Base-by-base conservation (phyloP, 106 monocot genomes). In the Apostasia ramifera region DNA sequence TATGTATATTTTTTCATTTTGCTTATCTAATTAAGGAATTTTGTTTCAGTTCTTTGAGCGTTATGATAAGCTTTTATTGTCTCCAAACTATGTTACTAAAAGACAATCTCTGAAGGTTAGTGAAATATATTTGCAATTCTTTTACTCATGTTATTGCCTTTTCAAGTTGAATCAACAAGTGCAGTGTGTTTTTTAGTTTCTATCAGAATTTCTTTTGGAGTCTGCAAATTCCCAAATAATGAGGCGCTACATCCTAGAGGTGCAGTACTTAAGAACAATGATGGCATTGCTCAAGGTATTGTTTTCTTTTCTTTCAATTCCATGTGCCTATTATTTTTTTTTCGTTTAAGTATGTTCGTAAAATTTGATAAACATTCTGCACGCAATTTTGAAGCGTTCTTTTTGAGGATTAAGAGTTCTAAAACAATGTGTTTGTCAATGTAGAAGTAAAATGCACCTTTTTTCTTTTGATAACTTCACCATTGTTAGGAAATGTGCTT, bases 51-150 rank as follows among this genome's bases (percentile, higher is more conserved):
- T 98, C 73, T 98, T 98, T 85, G 90, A 81, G 63, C 79, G 71
- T 42, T 98, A 93, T 82, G 81, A 86, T 44, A 88, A 78, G 76
- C 73, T 98, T 14, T 69, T 98, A 70, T 71, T 47, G 53, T 98
- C 98, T 74, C 12, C 81, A 66, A 93, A 98, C 64, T 98, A 98
- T 78, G 93, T 98, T 26, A 98, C 98, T 40, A 85, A 90, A 81
- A 79, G 93, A 47, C 98, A 98, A 68, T 92, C 98, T 2, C 82
- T 98, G 81, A 98, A 98, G 98, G 98, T 98, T 81, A 71, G 78
- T 6, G 53, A 59, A 64, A 54, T 44, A 44, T 3, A 62, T 44
- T 26, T 65, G 65, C 37, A 15, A 4, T 47, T 65, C 26, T 38
- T 15, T 37, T 48, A 6, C 26, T 37, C 46, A 65, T 47, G 44